Base-by-base conservation (phyloP, 2,329 filamentous ascomycete species). In the Purpureocillium takamizusanense region DNA sequence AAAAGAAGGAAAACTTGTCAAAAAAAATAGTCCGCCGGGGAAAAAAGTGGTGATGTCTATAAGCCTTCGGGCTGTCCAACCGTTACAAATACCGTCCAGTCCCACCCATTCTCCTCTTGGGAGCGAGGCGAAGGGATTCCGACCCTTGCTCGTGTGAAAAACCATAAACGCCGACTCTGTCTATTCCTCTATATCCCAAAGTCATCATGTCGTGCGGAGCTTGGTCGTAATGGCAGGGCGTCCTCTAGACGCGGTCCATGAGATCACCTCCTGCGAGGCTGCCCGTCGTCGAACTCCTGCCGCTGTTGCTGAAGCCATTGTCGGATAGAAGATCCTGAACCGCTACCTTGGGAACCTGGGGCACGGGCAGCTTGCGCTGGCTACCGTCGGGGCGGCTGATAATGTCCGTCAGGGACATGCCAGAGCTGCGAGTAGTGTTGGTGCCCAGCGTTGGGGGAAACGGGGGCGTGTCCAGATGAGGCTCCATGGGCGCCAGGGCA, bases 351-450 rank as follows among this genome's bases (percentile, higher is more conserved):
- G 87, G 86, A n/a, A 89, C 76, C 62, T 90, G 86, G 6, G 88
- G 88, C 13, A 95, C 85, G 0, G 90, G 90, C 14, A 97, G 70
- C 62, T 97, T 97, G 51, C 90, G 73, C 64, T 92, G 86, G 17
- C 84, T 83, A 29, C 87, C 87, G 46, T 95, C 89, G 2, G 87
- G 76, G 49, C 83, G 82, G 55, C 83, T 87, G 67, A 97, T 92
- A 54, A 97, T 97, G 59, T 97, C 90, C 42, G 81, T 85, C 51
- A 97, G 81, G 30, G 86, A 84, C 41, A 94, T 76, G 31, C 88
- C 88, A 40, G 71, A 76, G 50, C 74, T 67, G 39, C 70, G 66
- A 42, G 63, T 47, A 27, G 66, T 51, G 64, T 58, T 64, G n/a
- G 71, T 71, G 38, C 73, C 72, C 46, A 72, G 71, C 46, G 75